Base-by-base conservation (phyloP, 2,329 filamentous ascomycete genomes). In the Fusarium palustre region DNA sequence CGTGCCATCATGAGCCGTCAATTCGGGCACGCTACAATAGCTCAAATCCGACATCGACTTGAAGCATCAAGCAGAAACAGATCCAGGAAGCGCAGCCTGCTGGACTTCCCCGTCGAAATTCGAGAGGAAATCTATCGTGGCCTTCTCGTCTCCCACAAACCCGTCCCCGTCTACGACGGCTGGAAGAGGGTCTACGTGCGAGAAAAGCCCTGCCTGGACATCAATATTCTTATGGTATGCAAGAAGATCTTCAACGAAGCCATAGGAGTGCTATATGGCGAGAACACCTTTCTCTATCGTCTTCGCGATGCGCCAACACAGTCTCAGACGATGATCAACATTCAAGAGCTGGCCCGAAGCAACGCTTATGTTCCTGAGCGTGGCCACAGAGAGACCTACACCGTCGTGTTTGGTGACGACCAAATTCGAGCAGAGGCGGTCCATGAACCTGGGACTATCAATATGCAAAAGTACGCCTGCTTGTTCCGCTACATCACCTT, bases 261-360 rank as follows among this genome's bases (percentile, higher is more conserved):
- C 3, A 65, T 78, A 3, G 69, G 69, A 3, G 72, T 86, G 7
- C 76, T 87, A 1, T 87, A 84, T 59, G 81, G 82, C 4, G 76
- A 80, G 30, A 87, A 87, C 50, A 77, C 53, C 0, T 87, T 87
- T 61, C 66, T 77, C 3, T 86, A 87, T 63, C 74, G 78, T 10
- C 73, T 86, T 15, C 79, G 84, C 2, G 83, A 86, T 61, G 58
- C 58, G 16, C 67, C 59, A 16, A 61, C 46, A 20, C 50, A 11
- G 12, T 42, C 49, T 10, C 73, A 70, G 3, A n/a, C 55, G 34
- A 59, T 66, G 42, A n/a, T 66, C 38, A 49, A 61, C 4, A 41
- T 77, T 11, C 33, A 59, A 7, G 49, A 57, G 15, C 52, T 76
- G 12, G 46, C 39, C 9, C 52, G 72, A 8, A 69, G 76, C 30